phyloP scores from a whole-genome alignment of 768 basidiomycete genomes.

The Tricholoma hemisulphureum region DNA sequence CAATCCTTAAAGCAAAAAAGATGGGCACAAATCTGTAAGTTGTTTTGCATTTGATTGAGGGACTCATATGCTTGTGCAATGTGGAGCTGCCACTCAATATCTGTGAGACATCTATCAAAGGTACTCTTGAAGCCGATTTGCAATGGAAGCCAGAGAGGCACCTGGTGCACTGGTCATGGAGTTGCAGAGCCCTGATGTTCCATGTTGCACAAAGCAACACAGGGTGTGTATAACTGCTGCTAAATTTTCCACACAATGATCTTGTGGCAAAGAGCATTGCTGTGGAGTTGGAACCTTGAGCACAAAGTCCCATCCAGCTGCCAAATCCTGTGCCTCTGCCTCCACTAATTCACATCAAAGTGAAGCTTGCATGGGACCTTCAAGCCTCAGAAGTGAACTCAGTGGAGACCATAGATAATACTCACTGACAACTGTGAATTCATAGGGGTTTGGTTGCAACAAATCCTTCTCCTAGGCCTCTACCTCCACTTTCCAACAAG shows the following conservation, averaged over 20 bases:
- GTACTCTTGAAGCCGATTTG: slow-evolving; percentile 3
- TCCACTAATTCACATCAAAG: slow-evolving; percentile 4
- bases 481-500: slow-evolving; percentile 11
- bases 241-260: slow-evolving; percentile 11
- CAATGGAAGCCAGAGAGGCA: slow-evolving; percentile 24
- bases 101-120: neutral
- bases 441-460: slow-evolving; percentile 6
- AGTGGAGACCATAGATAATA: neutral
- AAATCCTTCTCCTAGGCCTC: slow-evolving; percentile 14
- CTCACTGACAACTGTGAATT: neutral
- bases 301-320: slow-evolving; percentile 9
- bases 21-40: slow-evolving; percentile 21
- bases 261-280: slow-evolving; percentile 7
- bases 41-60: slow-evolving; percentile 16
- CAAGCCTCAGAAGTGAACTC: neutral
- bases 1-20: slow-evolving; percentile 21
- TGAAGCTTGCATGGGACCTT: slow-evolving; percentile 8
- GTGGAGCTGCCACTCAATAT: slow-evolving; percentile 22
- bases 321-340: slow-evolving; percentile 10
- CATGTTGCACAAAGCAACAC: neutral
- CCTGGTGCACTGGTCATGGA: neutral
- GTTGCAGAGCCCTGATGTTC: neutral
- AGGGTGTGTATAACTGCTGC: slow-evolving; percentile 16
- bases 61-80: slow-evolving; percentile 26
- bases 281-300: slow-evolving; percentile 8